Conservation (phyloP, 345 rosid species). For the Ceriops zippeliana region DNA sequence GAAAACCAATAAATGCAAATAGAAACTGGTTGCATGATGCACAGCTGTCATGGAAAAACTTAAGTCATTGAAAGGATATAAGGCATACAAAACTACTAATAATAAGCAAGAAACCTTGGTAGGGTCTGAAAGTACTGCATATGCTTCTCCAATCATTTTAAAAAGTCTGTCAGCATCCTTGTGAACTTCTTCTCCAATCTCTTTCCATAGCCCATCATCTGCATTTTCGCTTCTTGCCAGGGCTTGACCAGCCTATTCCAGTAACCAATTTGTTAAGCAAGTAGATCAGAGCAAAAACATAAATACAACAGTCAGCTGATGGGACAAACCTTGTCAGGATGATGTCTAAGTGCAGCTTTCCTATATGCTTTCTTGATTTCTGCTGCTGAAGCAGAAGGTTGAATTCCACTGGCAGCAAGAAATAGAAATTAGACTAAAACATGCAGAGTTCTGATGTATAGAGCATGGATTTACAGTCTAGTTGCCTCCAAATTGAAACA, state of each 20-base stretch:
- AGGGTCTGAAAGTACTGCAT: conserved; percentile 89
- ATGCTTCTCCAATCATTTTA: conserved; percentile 95
- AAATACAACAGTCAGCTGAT: background rate
- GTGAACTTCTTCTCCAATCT: conserved; percentile 80
- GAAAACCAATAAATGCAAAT: background rate
- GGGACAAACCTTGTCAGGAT: conserved; percentile 91
- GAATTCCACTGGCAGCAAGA: conserved; percentile 65
- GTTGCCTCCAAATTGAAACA: too few relatives aligned
- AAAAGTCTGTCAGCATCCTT: conserved; percentile 82
- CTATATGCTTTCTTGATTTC: conserved; percentile 91
- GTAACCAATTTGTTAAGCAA: conserved; percentile 5
- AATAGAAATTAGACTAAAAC: background rate
- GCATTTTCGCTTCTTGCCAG: conserved; percentile 76
- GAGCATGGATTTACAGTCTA: too few relatives aligned
- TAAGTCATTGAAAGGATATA: background rate
- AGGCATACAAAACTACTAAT: background rate
- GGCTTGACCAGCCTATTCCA: conserved; percentile 73
- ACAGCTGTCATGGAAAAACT: background rate
- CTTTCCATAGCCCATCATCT: conserved; percentile 78
- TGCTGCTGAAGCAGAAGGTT: conserved; percentile 62
- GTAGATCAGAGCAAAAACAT: background rate
- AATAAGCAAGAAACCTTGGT: conserved; percentile 39
- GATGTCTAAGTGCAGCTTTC: conserved; percentile 92
- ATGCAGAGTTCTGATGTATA: too few relatives aligned
- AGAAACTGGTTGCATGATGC: background rate